These are phyloP conservation scores for Protomyces arabidopsidicola DNA, from an alignment of 1,139 yeast species.

Conservation along the genomic window DNA sequence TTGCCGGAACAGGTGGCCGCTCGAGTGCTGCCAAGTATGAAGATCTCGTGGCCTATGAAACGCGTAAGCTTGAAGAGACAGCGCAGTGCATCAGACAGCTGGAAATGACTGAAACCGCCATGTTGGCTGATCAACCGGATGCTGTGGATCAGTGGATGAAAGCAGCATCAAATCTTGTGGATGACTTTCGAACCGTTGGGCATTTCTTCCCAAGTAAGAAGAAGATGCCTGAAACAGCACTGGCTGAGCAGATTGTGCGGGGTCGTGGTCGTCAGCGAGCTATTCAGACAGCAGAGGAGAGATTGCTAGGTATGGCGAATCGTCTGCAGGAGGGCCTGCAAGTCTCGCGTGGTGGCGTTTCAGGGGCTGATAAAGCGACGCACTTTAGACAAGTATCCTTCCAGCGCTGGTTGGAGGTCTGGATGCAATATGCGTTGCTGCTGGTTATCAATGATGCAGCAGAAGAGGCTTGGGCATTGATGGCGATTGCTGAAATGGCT, in stretches of 20 bases:
- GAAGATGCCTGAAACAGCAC: neutral
- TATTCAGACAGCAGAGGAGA: conserved; percentile 49
- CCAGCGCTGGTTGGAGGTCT: conserved; percentile 78
- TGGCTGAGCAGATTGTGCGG: neutral
- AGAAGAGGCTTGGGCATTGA: conserved; percentile 63
- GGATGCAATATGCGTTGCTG: conserved; percentile 69
- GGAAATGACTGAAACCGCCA: conserved; percentile 55
- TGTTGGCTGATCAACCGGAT: conserved; percentile 52
- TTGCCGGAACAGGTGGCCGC: neutral
- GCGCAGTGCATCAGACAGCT: conserved; percentile 43
- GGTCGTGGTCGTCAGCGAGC: neutral
- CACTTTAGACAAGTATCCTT: conserved; percentile 72
- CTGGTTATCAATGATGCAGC: conserved; percentile 60
- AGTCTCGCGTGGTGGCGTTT: conserved; percentile 42
- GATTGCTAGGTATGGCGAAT: conserved; percentile 33
- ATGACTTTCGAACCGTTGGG: conserved; percentile 69
- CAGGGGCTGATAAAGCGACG: conserved; percentile 43
- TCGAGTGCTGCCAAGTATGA: neutral
- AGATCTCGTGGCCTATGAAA: conserved; percentile 23
- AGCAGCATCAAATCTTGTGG: conserved; percentile 74
- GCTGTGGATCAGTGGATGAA: conserved; percentile 80
- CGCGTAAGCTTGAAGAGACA: conserved; percentile 26
- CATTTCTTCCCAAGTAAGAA: conserved; percentile 60
- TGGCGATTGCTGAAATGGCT: conserved; percentile 54
- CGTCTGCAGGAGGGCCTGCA: conserved; percentile 33